Evolutionary conservation across 352 stramenopile species (phyloP), one percentile per base, ranked within the genome.

Genomic region (Globisporangium spinosum): DNA sequence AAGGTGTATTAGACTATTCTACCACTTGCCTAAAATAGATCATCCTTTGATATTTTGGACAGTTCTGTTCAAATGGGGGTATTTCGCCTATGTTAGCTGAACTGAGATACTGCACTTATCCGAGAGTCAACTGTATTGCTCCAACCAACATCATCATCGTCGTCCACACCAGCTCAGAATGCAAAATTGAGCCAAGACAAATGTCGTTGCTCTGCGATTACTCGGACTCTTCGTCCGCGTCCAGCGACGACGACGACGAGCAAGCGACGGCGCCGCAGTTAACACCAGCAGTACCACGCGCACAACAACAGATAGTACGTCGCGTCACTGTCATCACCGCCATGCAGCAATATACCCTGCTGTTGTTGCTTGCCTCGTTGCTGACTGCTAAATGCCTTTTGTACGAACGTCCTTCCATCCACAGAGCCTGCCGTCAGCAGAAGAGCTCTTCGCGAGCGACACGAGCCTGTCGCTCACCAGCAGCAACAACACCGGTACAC

Each of bases 161-260:
- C 35, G 29, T 32, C 29, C 35, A 15, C 34, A 2, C 12, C 38
- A 3, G 12, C 10, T 15, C 40, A 47, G 6, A n/a, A 47, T 47
- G 13, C 0, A 47, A 47, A 47, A 47, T 22, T 15, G 20, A 1
- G n/a, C 38, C 38, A 45, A 45, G 12, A 45, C 10, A 12, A 17
- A 81, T 80, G 72, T 90, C 78, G 27, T 57, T 91, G 61, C 75
- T 91, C 1, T 83, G 79, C 34, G 82, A 82, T 25, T 86, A 90
- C 61, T 91, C 85, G 34, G 80, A 83, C 38, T 88, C 79, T 13
- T 89, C 78, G 53, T 54, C 70, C 10, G 32, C 62, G 22, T 78
- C 76, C 25, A 76, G 75, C 56, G 70, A 60, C 20, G 75, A 84
- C 20, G 75, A 74, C 57, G 75, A 76, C 54, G 61, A 25, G 60